These are phyloP conservation scores for Pichia sp. DNA, from an alignment of 1,139 yeast species.

Conservation along the genomic window DNA sequence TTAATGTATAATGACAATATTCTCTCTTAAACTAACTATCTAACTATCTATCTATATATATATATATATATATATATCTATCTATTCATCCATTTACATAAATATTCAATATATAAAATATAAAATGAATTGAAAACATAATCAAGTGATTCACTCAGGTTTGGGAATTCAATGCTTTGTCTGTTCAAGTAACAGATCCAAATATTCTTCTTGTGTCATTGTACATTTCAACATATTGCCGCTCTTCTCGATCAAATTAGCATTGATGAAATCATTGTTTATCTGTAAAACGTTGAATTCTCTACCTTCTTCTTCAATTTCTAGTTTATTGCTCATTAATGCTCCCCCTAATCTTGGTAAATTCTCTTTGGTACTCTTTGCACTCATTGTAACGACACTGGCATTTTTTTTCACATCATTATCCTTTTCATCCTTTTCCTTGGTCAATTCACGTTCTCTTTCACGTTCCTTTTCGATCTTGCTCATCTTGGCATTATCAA, in stretches of 20 bases:
- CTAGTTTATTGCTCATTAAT: constrained; percentile 58
- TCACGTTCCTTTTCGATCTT: constrained; percentile 29
- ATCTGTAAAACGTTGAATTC: constrained; percentile 7
- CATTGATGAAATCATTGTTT: constrained; percentile 12
- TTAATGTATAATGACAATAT: background rate
- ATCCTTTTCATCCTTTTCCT: background rate
- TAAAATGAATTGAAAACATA: too few relatives aligned
- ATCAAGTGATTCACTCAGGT: too few relatives aligned
- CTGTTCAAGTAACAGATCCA: constrained; percentile 21
- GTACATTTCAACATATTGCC: constrained; percentile 28
- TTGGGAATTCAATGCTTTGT: constrained; percentile 1
- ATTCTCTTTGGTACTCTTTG: constrained; percentile 51
- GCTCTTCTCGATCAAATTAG: constrained; percentile 30
- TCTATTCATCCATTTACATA: background rate
- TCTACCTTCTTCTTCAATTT: constrained; percentile 54
- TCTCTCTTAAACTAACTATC: background rate
- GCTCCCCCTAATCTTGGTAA: constrained; percentile 74
- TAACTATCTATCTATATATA: background rate
- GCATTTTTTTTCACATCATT: constrained; percentile 28
- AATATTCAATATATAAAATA: too few relatives aligned
- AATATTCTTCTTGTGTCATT: constrained; percentile 28
- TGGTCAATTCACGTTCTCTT: constrained; percentile 31
- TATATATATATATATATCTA: background rate
- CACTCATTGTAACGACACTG: constrained; percentile 68
- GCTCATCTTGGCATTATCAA: constrained; percentile 41